These are phyloP conservation scores for Eugenia klotzschiana DNA, from an alignment of 441 rosid genomes.

Conservation along the genomic window DNA sequence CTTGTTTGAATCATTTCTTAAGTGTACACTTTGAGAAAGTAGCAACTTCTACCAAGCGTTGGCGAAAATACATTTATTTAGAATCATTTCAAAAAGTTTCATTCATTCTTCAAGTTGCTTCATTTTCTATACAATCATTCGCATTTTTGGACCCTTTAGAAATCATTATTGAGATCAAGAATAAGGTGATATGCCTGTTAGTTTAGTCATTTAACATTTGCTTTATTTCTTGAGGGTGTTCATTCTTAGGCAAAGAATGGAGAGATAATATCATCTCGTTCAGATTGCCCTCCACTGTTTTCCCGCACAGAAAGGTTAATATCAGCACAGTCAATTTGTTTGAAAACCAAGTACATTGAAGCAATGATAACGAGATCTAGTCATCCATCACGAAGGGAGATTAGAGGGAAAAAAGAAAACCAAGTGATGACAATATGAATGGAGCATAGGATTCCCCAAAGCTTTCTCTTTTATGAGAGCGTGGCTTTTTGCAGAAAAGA, in stretches of 20 bases:
- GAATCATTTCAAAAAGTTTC: neutral
- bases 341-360: neutral
- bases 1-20: neutral
- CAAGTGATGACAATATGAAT: neutral
- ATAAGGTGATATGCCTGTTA: neutral
- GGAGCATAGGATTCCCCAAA: neutral
- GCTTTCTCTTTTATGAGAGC: neutral
- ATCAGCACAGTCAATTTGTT: neutral
- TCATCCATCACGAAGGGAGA: neutral
- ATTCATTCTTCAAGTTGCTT: neutral
- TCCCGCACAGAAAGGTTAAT: neutral
- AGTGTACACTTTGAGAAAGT: neutral
- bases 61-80: neutral
- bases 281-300: neutral
- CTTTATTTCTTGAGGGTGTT: neutral
- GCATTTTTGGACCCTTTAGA: neutral
- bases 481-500: neutral
- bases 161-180: neutral
- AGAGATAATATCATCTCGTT: neutral
- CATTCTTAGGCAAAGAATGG: neutral
- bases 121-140: neutral
- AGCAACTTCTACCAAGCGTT: neutral
- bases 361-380: neutral
- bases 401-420: neutral
- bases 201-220: neutral